These are phyloP conservation scores for Colletotrichum godetiae DNA, from an alignment of 2,329 filamentous ascomycete species.

Conservation along the genomic window DNA sequence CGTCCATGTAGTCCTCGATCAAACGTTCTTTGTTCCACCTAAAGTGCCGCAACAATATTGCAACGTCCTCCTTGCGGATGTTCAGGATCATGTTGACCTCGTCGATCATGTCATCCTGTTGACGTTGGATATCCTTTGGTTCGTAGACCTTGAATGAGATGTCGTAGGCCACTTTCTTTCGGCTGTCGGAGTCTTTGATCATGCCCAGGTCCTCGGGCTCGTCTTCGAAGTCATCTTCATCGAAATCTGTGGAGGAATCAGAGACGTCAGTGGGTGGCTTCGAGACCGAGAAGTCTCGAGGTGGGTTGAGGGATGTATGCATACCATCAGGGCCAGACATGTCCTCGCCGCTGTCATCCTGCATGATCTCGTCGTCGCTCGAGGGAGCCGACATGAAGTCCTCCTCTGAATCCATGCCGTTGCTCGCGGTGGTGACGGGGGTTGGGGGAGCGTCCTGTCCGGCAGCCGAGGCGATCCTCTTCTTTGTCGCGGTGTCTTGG, in stretches of 20 bases:
- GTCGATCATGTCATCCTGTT: slow-evolving; percentile 87
- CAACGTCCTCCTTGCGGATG: slow-evolving; percentile 87
- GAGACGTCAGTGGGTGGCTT: slow-evolving; percentile 7
- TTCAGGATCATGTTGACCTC: slow-evolving; percentile 94
- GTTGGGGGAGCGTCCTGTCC: slow-evolving; percentile 59
- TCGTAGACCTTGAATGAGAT: slow-evolving; percentile 86
- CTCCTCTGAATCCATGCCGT: slow-evolving; percentile 93
- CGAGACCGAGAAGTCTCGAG: slow-evolving; percentile 34
- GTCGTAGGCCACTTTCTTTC: slow-evolving; percentile 81
- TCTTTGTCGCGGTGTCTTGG: slow-evolving; percentile 57
- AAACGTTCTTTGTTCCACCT: slow-evolving; percentile 97
- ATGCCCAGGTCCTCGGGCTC: slow-evolving; percentile 67
- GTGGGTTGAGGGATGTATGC: slow-evolving; percentile 34
- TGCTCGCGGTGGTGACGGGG: slow-evolving; percentile 63
- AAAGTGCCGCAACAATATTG: slow-evolving; percentile 88
- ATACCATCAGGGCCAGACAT: slow-evolving; percentile 65
- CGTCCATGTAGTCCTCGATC: slow-evolving; percentile 97
- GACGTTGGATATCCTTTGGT: slow-evolving; percentile 82
- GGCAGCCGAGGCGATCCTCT: slow-evolving; percentile 68
- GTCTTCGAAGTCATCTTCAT: slow-evolving; percentile 67
- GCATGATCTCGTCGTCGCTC: slow-evolving; percentile 79
- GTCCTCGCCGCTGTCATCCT: slow-evolving; percentile 83
- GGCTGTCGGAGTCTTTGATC: slow-evolving; percentile 74
- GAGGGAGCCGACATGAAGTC: slow-evolving; percentile 89
- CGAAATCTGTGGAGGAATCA: slow-evolving; percentile 60